These are phyloP conservation scores for Pyrenophora tritici-repentis DNA, from an alignment of 2,329 filamentous ascomycete genomes.

Conservation along the genomic window DNA sequence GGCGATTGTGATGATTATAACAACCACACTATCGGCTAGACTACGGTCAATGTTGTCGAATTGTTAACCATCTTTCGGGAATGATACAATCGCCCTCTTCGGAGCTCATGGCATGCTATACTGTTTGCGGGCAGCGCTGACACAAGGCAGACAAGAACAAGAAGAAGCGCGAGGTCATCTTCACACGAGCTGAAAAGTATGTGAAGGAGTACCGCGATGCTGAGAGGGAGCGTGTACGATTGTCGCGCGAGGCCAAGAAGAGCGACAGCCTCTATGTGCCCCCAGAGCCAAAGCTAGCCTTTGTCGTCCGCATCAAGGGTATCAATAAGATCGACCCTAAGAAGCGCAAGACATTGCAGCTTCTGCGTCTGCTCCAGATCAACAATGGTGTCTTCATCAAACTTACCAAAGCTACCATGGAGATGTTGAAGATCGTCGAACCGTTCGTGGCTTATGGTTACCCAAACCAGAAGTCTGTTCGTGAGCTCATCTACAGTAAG, in stretches of 20 bases:
- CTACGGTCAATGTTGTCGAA: slow-evolving; percentile 95
- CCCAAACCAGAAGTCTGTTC: slow-evolving; percentile 98
- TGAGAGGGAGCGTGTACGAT: slow-evolving; percentile 98
- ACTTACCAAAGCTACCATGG: slow-evolving; percentile 93
- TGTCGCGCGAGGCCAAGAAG: slow-evolving; percentile 85
- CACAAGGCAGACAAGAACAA: slow-evolving; percentile 77
- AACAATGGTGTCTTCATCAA: slow-evolving; percentile 99
- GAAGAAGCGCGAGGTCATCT: slow-evolving; percentile 98
- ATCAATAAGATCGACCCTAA: slow-evolving; percentile 99
- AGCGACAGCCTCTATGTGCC: slow-evolving; percentile 93
- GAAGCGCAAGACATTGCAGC: slow-evolving; percentile 99
- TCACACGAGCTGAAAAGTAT: slow-evolving; percentile 99
- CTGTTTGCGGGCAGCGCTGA: slow-evolving; percentile 36
- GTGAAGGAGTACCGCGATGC: slow-evolving; percentile 99
- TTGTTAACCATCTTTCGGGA: slow-evolving; percentile 99
- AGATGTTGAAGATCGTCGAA: slow-evolving; percentile 98
- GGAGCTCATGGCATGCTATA: slow-evolving; percentile 23
- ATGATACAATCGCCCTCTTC: slow-evolving; percentile 64
- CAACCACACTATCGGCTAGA: slow-evolving; percentile 89
- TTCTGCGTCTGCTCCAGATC: slow-evolving; percentile 99
- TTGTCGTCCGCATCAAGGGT: slow-evolving; percentile 99
- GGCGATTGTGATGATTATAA: slow-evolving; percentile 76
- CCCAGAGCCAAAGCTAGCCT: slow-evolving; percentile 94
- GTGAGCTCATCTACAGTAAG: slow-evolving; percentile 99
- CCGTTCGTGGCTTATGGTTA: slow-evolving; percentile 99